Evolutionary conservation across 305 asterid species (phyloP).

Genomic region (Andrographis paniculata): DNA sequence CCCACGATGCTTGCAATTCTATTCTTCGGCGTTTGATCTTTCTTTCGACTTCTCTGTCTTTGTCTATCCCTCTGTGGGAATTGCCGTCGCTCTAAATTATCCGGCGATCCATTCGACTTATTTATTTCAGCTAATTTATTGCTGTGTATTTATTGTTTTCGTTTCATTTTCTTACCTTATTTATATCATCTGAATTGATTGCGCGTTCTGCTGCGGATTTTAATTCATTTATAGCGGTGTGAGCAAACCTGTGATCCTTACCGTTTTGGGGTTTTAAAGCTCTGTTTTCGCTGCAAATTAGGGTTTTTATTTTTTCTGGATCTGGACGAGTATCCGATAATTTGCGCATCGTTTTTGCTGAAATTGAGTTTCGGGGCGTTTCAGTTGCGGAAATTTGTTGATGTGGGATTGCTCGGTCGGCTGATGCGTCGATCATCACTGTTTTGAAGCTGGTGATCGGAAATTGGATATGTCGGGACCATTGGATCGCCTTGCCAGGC

Average conservation of each 20-base stretch:
- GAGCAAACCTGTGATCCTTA: slow-evolving; percentile 19
- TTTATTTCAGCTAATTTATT: neutral
- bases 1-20: slow-evolving; percentile 14
- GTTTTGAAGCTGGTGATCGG: slow-evolving; percentile 19
- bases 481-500: slow-evolving; percentile 85
- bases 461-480: slow-evolving; percentile 76
- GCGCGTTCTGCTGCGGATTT: slow-evolving; percentile 19
- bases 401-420: slow-evolving; percentile 19
- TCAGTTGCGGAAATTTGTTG: slow-evolving; percentile 15
- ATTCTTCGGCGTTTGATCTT: slow-evolving; percentile 17
- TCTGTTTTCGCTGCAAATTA: slow-evolving; percentile 10
- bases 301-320: slow-evolving; percentile 17
- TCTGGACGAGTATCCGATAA: slow-evolving; percentile 12
- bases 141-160: neutral
- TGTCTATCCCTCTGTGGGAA: slow-evolving; percentile 2
- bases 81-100: slow-evolving; percentile 32
- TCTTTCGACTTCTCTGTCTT: neutral
- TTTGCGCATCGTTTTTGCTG: slow-evolving; percentile 13
- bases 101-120: slow-evolving; percentile 35
- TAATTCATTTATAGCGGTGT: slow-evolving; percentile 25
- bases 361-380: slow-evolving; percentile 12
- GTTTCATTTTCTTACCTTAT: neutral
- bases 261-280: slow-evolving; percentile 22
- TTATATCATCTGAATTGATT: slow-evolving; percentile 10
- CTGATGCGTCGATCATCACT: slow-evolving; percentile 17